Percentiles rank a stretch among this genome's conserved stretches.
Conservation (phyloP, 768 basidiomycete species). For the Gymnopilus junonius region DNA sequence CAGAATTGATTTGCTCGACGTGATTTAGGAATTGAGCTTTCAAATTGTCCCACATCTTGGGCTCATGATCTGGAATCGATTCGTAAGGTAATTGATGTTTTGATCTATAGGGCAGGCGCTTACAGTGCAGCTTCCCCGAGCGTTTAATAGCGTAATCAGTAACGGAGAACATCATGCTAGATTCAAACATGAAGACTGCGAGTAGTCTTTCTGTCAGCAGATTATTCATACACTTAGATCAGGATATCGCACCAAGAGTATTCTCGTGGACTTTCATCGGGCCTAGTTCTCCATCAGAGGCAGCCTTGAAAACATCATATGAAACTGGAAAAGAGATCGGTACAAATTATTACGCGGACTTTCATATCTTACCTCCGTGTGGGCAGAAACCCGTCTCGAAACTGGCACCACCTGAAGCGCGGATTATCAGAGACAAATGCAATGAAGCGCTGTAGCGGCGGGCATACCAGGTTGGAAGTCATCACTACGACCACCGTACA, state of each 20-base stretch:
- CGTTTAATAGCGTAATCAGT: constrained; percentile 68
- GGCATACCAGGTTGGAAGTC: constrained; percentile 57
- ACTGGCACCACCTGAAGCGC: constrained; percentile 48
- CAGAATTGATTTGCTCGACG: constrained; percentile 56
- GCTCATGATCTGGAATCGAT: constrained; percentile 53
- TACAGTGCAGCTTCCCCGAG: constrained; percentile 62
- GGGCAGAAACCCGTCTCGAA: constrained; percentile 70
- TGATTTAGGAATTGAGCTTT: constrained; percentile 62
- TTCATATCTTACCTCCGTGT: constrained; percentile 53
- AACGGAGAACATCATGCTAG: constrained; percentile 63
- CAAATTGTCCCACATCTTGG: constrained; percentile 69
- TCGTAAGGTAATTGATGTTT: not conserved
- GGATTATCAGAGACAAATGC: not conserved
- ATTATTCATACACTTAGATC: not conserved
- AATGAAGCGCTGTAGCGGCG: not conserved
- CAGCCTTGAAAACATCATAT: constrained; percentile 64
- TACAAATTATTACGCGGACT: not conserved
- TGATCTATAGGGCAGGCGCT: constrained; percentile 14
- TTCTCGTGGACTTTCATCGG: constrained; percentile 58
- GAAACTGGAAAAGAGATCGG: constrained; percentile 43
- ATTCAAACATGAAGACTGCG: constrained; percentile 67
- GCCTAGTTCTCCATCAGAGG: constrained; percentile 51
- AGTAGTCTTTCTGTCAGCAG: not conserved
- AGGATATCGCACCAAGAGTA: constrained; percentile 46
- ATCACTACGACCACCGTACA: constrained; percentile 66